Base-by-base conservation (phyloP, 495 filamentous ascomycete species). In the Aspergillus taichungensis region DNA sequence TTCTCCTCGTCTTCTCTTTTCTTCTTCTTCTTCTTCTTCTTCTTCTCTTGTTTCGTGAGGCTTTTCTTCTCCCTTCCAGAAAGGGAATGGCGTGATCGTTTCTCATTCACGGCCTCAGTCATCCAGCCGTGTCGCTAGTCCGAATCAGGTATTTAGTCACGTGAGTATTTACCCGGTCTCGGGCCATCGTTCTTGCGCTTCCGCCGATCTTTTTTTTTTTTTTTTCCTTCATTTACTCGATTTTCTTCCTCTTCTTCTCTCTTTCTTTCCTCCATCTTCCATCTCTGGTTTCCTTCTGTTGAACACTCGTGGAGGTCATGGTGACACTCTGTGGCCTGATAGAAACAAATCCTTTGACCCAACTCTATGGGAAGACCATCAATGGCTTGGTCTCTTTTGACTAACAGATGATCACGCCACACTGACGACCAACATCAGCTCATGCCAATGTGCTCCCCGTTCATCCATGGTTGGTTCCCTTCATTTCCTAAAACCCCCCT, bases 151-250 rank as follows among this genome's bases (percentile, higher is more conserved):
- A 42, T 36, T 11, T 13, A 24, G 8, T 63, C 62, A 62, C 58
- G 60, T 62, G 61, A 45, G 31, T 8, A 24, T 24, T 24, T 24
- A 24, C 2, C 18, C 18, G 13, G 43, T 31, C 13, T 14, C 45
- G 49, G 38, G 12, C 10, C 27, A 47, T 52, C 50, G 33, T 49
- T 52, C 54, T 51, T 52, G 46, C 18, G 18, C 18, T 24, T 4
- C 52, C 40, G 32, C 30, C 49, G 45, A 37, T 32, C 31, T 51
- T 60, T 61, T 64, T 63, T 63, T 62, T 50, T 55, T 54, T 58
- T 52, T 46, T 55, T 53, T 52, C 42, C 35, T 54, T 47, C 14
- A 13, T 37, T 48, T 53, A 45, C 45, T 45, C 43, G 35, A 43
- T 36, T 51, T 29, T 34, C 43, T 45, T 56, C 41, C 39, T 6